A percentile compares a stretch with the other conserved stretches of the same genome.
Conservation (phyloP, 768 basidiomycete species). For the Trametes cinnabarina region DNA sequence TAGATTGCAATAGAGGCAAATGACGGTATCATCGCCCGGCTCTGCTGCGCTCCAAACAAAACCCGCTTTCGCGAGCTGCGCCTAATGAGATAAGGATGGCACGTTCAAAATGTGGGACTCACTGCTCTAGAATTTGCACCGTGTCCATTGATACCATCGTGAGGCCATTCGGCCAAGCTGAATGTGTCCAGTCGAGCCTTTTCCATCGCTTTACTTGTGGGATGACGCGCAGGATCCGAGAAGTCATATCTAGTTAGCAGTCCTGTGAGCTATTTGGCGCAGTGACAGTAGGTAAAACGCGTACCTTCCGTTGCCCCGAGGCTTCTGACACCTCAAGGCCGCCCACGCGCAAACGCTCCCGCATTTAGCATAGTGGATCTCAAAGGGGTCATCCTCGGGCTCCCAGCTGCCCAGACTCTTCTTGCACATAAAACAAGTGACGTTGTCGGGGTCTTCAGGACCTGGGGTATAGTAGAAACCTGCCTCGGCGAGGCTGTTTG, state of each 20-base stretch:
- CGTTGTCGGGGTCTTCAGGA: conserved; percentile 67
- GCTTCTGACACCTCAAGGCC: conserved; percentile 62
- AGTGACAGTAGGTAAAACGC: conserved; percentile 20
- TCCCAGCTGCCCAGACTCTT: conserved; percentile 88
- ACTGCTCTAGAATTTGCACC: conserved; percentile 74
- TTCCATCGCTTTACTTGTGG: conserved; percentile 66
- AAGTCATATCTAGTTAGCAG: conserved; percentile 51
- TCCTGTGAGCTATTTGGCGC: not conserved
- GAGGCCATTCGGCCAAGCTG: conserved; percentile 60
- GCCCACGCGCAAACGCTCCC: conserved; percentile 77
- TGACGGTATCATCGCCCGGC: conserved; percentile 72
- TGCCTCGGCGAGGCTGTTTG: conserved; percentile 76
- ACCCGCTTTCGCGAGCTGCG: conserved; percentile 85
- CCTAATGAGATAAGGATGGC: not conserved
- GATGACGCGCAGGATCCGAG: conserved; percentile 58
- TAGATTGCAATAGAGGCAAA: conserved; percentile 82
- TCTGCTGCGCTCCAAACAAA: conserved; percentile 76
- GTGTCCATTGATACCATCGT: conserved; percentile 60
- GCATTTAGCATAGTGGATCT: conserved; percentile 77
- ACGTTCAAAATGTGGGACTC: not conserved
- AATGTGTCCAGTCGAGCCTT: conserved; percentile 72
- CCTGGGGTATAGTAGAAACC: conserved; percentile 85
- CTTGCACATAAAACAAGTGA: conserved; percentile 80
- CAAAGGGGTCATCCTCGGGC: conserved; percentile 78
- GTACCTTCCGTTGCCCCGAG: conserved; percentile 57